Evolutionary conservation across 495 filamentous ascomycete genomes (phyloP).

Genomic region (Penicillium atrosanguineum): DNA sequence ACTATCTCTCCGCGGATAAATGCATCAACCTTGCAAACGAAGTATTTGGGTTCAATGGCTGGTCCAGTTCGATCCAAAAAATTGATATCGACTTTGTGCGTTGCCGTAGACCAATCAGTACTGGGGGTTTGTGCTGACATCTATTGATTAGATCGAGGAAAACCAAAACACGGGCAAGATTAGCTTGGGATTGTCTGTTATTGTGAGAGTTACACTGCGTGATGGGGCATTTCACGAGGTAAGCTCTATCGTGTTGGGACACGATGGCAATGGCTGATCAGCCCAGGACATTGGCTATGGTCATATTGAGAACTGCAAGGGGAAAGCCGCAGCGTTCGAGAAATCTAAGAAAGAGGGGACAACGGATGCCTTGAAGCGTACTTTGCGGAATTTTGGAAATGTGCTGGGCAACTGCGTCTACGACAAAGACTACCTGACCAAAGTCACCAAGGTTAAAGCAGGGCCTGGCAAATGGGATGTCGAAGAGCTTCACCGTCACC

Average conservation of each 20-base stretch:
- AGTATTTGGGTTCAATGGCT: slow-evolving; percentile 98
- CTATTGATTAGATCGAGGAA: slow-evolving; percentile 56
- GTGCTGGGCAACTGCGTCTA: slow-evolving; percentile 96
- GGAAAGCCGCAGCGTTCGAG: slow-evolving; percentile 91
- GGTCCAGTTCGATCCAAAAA: slow-evolving; percentile 86
- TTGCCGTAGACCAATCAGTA: not conserved
- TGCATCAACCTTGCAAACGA: slow-evolving; percentile 95
- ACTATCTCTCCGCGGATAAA: slow-evolving; percentile 91
- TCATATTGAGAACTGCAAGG: slow-evolving; percentile 90
- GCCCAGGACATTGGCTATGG: slow-evolving; percentile 87
- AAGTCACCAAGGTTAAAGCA: slow-evolving; percentile 79
- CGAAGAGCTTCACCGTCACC: slow-evolving; percentile 75
- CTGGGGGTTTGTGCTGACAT: slow-evolving; percentile 15
- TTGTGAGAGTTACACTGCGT: slow-evolving; percentile 80
- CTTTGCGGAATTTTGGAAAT: slow-evolving; percentile 91
- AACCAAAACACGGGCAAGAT: slow-evolving; percentile 62
- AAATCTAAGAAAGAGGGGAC: slow-evolving; percentile 98
- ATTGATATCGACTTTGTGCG: slow-evolving; percentile 87
- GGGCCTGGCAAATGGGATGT: slow-evolving; percentile 66
- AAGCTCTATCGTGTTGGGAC: not conserved
- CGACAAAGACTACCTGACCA: slow-evolving; percentile 86
- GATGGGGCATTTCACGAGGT: slow-evolving; percentile 94
- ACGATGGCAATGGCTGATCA: not conserved
- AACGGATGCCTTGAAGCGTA: slow-evolving; percentile 87
- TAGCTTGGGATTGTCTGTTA: slow-evolving; percentile 79